Conservation (phyloP, 164 flowering plant genomes). For the Euptelea pleiosperma region DNA sequence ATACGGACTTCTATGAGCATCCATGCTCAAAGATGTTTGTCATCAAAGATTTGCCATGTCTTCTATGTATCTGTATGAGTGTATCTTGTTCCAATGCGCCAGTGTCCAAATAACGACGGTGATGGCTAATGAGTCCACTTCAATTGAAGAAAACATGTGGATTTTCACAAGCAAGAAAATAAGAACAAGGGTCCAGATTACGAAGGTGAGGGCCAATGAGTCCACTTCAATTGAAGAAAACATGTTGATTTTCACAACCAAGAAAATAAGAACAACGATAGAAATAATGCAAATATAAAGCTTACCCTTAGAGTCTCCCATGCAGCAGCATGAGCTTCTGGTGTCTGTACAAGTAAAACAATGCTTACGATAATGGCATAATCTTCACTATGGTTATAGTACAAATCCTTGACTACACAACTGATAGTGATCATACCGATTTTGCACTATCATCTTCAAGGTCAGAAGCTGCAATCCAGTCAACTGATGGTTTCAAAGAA, state of each 20-base stretch:
- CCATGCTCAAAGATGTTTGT: no score
- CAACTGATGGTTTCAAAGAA: conserved; percentile 74
- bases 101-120: no score
- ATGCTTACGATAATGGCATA: background rate
- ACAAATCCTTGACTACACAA: background rate
- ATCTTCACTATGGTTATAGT: background rate
- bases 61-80: no score
- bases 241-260: background rate
- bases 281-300: conserved; percentile 1
- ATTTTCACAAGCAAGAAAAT: background rate
- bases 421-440: conserved; percentile 38
- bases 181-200: no score
- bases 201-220: no score
- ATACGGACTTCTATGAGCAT: no score
- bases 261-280: background rate
- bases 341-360: conserved; percentile 51
- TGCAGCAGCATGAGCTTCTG: conserved; percentile 85
- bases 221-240: no score
- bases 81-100: no score
- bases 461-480: conserved; percentile 99
- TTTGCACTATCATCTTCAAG: conserved; percentile 82
- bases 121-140: no score
- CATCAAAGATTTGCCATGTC: no score
- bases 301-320: conserved; percentile 84
- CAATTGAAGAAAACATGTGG: no score